Evolutionary conservation across 495 filamentous ascomycete species (phyloP).

Genomic region (Hyaloscypha finlandica): DNA sequence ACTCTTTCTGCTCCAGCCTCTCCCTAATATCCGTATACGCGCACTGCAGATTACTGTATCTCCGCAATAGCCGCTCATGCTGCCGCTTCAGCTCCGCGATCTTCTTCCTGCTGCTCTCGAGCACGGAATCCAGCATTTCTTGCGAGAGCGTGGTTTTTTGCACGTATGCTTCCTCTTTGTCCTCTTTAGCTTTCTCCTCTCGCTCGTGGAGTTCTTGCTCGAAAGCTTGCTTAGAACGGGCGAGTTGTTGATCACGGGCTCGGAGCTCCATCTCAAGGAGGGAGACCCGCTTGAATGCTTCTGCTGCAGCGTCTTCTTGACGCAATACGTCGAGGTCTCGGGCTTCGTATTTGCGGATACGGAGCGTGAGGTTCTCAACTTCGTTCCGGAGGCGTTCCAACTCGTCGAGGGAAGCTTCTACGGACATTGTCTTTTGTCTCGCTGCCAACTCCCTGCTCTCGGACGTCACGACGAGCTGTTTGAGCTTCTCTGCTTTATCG

Average conservation of each 20-base stretch:
- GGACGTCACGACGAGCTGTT: constrained; percentile 57
- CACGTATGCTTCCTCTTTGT: neutral
- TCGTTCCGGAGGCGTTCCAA: constrained; percentile 58
- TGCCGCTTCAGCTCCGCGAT: constrained; percentile 47
- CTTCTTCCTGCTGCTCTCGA: constrained; percentile 44
- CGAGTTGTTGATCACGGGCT: constrained; percentile 50
- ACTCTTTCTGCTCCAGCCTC: constrained; percentile 2
- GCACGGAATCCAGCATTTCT: constrained; percentile 49
- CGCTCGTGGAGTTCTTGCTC: constrained; percentile 40
- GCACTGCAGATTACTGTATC: constrained; percentile 40
- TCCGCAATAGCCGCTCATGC: constrained; percentile 39
- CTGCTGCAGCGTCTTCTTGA: constrained; percentile 51
- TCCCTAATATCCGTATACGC: constrained; percentile 41
- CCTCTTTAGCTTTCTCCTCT: constrained; percentile 31
- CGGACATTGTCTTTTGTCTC: constrained; percentile 58
- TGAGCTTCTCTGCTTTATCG: constrained; percentile 55
- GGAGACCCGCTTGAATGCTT: constrained; percentile 52
- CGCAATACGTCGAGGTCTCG: constrained; percentile 54
- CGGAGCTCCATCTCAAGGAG: constrained; percentile 51
- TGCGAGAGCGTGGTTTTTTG: constrained; percentile 35
- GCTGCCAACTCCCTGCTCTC: constrained; percentile 61
- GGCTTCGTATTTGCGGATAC: constrained; percentile 58
- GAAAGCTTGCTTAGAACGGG: constrained; percentile 42
- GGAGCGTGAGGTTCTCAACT: constrained; percentile 56
- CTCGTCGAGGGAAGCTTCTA: constrained; percentile 60